phyloP scores from a whole-genome alignment of 495 filamentous ascomycete species.

The Podospora tetraspora region DNA sequence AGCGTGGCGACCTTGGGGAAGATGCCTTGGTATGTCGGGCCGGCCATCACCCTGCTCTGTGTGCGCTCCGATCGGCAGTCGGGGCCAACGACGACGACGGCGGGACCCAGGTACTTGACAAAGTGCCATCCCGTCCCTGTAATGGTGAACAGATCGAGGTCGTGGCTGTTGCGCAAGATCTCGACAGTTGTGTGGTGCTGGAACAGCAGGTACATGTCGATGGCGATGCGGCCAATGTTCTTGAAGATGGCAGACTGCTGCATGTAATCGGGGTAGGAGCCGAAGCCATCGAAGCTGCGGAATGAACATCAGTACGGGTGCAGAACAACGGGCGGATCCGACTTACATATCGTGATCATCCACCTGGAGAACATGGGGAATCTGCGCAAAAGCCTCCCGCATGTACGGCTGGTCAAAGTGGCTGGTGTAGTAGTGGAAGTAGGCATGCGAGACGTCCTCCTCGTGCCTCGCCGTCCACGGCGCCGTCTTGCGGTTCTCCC shows the following conservation, averaged over 20 bases:
- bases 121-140: slow-evolving; percentile 98
- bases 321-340: not conserved
- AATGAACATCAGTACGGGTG: slow-evolving; percentile 16
- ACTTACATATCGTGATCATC: slow-evolving; percentile 98
- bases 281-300: slow-evolving; percentile 89
- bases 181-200: slow-evolving; percentile 97
- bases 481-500: slow-evolving; percentile 84
- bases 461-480: slow-evolving; percentile 90
- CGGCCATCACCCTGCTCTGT: slow-evolving; percentile 86
- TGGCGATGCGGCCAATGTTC: slow-evolving; percentile 94
- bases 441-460: slow-evolving; percentile 90
- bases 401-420: slow-evolving; percentile 95
- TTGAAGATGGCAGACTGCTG: slow-evolving; percentile 96
- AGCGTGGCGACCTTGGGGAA: slow-evolving; percentile 93
- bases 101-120: slow-evolving; percentile 90
- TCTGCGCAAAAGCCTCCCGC: slow-evolving; percentile 93
- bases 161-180: slow-evolving; percentile 78
- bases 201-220: slow-evolving; percentile 98
- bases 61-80: slow-evolving; percentile 90
- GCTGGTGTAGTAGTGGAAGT: slow-evolving; percentile 97
- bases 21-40: slow-evolving; percentile 92
- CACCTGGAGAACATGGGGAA: slow-evolving; percentile 86
- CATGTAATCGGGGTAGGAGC: slow-evolving; percentile 97
- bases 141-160: slow-evolving; percentile 91
- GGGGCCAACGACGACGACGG: slow-evolving; percentile 80